phyloP scores from a whole-genome alignment of 2,329 filamentous ascomycete genomes.

The Chrysosporium queenslandicum region DNA sequence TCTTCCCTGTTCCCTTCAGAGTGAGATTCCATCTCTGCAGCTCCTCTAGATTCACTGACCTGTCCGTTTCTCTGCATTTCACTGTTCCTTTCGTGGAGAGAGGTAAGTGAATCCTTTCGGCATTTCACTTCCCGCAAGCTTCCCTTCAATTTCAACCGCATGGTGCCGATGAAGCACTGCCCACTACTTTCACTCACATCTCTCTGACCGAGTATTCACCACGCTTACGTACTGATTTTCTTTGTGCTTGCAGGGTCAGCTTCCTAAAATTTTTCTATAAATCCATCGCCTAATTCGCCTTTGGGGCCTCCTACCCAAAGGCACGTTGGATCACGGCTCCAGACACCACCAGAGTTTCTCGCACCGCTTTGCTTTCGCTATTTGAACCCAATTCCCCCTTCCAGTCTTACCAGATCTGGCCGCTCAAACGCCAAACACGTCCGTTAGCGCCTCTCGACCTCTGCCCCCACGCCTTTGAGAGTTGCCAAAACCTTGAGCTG shows the following conservation, averaged over 20 bases:
- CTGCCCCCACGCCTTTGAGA: slow-evolving; percentile 36
- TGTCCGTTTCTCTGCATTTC: background rate
- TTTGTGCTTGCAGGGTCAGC: slow-evolving; percentile 1
- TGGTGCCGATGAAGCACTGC: background rate
- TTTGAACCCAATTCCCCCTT: slow-evolving; percentile 6
- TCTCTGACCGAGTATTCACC: slow-evolving; percentile 1
- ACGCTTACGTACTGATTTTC: background rate
- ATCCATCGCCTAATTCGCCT: slow-evolving; percentile 23
- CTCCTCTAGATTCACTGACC: background rate
- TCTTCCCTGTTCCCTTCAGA: slow-evolving; percentile 4
- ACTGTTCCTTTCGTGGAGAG: slow-evolving; percentile 2
- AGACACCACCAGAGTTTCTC: slow-evolving; percentile 22
- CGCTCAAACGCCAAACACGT: slow-evolving; percentile 3
- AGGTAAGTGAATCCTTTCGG: slow-evolving; percentile 6
- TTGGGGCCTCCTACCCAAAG: slow-evolving; percentile 33
- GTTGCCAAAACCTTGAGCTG: slow-evolving; percentile 69
- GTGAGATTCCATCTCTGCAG: background rate
- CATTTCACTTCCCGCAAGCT: background rate
- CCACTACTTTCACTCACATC: background rate
- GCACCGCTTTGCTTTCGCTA: slow-evolving; percentile 6
- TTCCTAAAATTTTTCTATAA: slow-evolving; percentile 2
- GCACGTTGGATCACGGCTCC: slow-evolving; percentile 33
- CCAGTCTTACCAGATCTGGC: slow-evolving; percentile 14
- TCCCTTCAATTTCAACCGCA: background rate
- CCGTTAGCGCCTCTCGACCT: slow-evolving; percentile 10